A percentile compares a stretch with the other conserved stretches of the same genome.
Conservation (phyloP, 345 rosid species). For the Ceriops zippeliana region DNA sequence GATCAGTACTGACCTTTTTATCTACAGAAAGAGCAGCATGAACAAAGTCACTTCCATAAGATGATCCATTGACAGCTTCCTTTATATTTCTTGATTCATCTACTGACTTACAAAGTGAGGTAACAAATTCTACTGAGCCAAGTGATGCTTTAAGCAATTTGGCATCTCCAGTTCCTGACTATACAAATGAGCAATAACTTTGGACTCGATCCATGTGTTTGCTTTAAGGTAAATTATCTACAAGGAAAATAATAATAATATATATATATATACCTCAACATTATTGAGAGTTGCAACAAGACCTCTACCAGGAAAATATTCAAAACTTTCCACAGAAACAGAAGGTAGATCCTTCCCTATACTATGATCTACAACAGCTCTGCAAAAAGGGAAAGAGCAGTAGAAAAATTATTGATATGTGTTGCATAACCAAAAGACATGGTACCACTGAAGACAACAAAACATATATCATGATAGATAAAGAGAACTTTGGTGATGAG, state of each 20-base stretch:
- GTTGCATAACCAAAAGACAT: slow-evolving; percentile 17
- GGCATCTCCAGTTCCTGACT: slow-evolving; percentile 57
- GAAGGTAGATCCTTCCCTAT: slow-evolving; percentile 87
- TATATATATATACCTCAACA: slow-evolving; percentile 47
- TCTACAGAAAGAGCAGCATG: slow-evolving; percentile 94
- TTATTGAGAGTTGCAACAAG: slow-evolving; percentile 79
- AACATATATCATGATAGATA: slow-evolving; percentile 3
- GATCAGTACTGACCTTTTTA: slow-evolving; percentile 56
- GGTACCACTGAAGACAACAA: slow-evolving; percentile 5
- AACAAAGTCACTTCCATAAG: slow-evolving; percentile 75
- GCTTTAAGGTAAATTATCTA: slow-evolving; percentile 16
- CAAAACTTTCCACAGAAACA: slow-evolving; percentile 73
- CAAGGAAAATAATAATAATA: not conserved
- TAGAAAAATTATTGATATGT: not conserved
- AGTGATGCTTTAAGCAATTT: slow-evolving; percentile 73
- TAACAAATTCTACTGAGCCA: slow-evolving; percentile 89
- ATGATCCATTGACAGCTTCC: slow-evolving; percentile 76
- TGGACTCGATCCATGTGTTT: slow-evolving; percentile 9
- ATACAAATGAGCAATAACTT: slow-evolving; percentile 25
- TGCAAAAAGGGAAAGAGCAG: slow-evolving; percentile 32
- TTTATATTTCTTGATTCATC: slow-evolving; percentile 65
- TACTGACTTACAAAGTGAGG: slow-evolving; percentile 73
- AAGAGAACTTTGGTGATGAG: not conserved
- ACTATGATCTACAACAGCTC: slow-evolving; percentile 97
- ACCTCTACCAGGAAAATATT: slow-evolving; percentile 93